phyloP scores from a whole-genome alignment of 108 stramenopile species.

The Pseudonitzschia multistriata region DNA sequence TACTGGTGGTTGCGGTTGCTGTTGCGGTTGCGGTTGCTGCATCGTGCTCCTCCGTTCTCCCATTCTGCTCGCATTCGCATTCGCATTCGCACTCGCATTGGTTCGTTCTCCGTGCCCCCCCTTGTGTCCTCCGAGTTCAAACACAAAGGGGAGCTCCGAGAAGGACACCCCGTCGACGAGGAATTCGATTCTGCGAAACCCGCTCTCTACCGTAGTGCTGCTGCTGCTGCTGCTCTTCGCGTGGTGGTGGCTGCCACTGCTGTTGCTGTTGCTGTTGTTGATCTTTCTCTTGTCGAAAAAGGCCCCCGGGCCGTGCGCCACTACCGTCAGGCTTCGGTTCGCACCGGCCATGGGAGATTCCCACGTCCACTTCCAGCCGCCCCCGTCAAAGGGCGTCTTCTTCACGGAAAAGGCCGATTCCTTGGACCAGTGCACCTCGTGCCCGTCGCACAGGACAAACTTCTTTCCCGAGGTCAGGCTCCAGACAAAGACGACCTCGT shows the following conservation, averaged over 20 bases:
- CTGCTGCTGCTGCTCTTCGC: background rate
- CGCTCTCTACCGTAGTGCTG: background rate
- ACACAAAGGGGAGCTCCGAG: constrained; percentile 76
- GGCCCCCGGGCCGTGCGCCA: constrained; percentile 59
- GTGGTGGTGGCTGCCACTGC: background rate
- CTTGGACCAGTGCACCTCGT: constrained; percentile 64
- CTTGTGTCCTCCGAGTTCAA: constrained; percentile 51
- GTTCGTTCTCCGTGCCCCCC: background rate
- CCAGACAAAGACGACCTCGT: constrained; percentile 81
- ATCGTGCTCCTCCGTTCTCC: background rate
- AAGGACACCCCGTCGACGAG: constrained; percentile 70
- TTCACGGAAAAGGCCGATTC: constrained; percentile 31
- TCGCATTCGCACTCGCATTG: background rate
- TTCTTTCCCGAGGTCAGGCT: constrained; percentile 74
- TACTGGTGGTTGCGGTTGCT: background rate
- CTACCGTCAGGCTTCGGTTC: constrained; percentile 41
- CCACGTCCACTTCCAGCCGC: constrained; percentile 44
- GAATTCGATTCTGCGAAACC: constrained; percentile 64
- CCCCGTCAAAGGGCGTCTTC: constrained; percentile 47
- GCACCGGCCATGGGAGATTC: constrained; percentile 39
- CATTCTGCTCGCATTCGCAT: background rate
- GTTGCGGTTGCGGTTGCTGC: background rate
- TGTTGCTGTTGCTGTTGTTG: constrained; percentile 1
- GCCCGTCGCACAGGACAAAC: constrained; percentile 55
- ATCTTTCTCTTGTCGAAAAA: constrained; percentile 16